Evolutionary conservation across 345 rosid genomes (phyloP).

Genomic region (Schrenkiella parvula): DNA sequence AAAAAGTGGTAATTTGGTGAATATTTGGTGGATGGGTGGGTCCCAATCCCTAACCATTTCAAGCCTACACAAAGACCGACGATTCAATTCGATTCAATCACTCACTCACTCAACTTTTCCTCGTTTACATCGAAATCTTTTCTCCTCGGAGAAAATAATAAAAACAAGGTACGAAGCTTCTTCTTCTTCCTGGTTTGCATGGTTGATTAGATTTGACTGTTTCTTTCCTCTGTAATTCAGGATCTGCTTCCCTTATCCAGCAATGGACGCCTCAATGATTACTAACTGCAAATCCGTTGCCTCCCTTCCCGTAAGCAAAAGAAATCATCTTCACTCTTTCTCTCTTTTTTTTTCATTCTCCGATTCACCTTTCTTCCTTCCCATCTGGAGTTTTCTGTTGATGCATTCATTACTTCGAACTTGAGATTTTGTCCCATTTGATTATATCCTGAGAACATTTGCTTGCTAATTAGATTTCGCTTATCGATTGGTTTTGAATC

Average conservation of each 20-base stretch:
- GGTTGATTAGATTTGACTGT: background rate
- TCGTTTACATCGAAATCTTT: background rate
- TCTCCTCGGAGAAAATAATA: background rate
- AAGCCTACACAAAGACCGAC: background rate
- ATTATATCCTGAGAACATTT: background rate
- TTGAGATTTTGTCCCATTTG: background rate
- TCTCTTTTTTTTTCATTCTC: background rate
- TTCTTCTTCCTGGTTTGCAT: background rate
- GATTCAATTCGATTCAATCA: background rate
- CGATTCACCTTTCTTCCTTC: background rate
- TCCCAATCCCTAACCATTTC: background rate
- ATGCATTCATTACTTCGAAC: background rate
- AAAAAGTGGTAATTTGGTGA: too few relatives aligned
- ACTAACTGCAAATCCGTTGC: conserved; percentile 55
- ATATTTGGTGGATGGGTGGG: background rate
- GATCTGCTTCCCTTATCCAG: conserved; percentile 12
- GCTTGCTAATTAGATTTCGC: background rate
- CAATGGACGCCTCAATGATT: conserved; percentile 69
- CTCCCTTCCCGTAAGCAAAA: conserved; percentile 52
- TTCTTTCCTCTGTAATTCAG: background rate
- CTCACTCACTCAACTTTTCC: background rate
- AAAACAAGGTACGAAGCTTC: background rate
- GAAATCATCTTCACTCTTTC: background rate
- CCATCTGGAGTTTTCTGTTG: too few relatives aligned
- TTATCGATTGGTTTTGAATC: background rate